Percentiles rank a stretch among this genome's conserved stretches.
Conservation (phyloP, 768 basidiomycete species). For the Strobilomyces echinocephalus region DNA sequence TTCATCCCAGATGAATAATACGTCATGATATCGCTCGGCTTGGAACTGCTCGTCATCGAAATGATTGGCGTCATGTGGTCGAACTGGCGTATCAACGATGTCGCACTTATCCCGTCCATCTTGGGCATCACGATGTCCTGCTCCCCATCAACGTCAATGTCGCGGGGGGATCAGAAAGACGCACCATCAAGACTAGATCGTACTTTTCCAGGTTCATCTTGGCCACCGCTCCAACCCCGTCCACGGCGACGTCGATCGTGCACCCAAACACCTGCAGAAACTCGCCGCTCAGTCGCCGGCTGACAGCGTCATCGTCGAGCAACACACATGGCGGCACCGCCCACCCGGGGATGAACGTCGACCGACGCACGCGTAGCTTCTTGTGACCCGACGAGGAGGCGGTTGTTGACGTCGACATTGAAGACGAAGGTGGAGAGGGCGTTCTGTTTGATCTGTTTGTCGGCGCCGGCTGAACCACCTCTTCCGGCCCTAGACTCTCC, state of each 20-base stretch:
- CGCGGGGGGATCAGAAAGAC: constrained; percentile 20
- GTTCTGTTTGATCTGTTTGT: constrained; percentile 21
- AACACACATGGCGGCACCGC: constrained; percentile 86
- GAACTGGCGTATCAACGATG: constrained; percentile 90
- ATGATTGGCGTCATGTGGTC: constrained; percentile 96
- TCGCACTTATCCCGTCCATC: constrained; percentile 84
- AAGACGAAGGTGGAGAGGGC: constrained; percentile 14
- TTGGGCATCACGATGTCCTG: constrained; percentile 96
- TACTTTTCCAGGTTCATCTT: constrained; percentile 98
- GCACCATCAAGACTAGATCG: constrained; percentile 90
- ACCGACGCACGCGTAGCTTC: constrained; percentile 65
- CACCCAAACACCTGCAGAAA: constrained; percentile 96
- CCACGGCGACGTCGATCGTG: constrained; percentile 89
- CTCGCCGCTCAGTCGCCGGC: constrained; percentile 81
- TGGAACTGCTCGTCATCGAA: constrained; percentile 95
- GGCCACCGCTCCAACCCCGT: constrained; percentile 86
- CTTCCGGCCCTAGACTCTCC: constrained; percentile 31
- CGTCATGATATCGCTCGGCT: constrained; percentile 85
- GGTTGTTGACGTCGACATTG: neutral
- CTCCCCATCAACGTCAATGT: no score
- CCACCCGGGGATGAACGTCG: constrained; percentile 86
- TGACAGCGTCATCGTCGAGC: constrained; percentile 93
- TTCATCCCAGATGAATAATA: constrained; percentile 81
- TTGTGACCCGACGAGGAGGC: constrained; percentile 20
- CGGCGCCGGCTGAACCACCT: constrained; percentile 39